Conservation (phyloP, 2,329 filamentous ascomycete genomes). For the Teratosphaeria zuluensis region DNA sequence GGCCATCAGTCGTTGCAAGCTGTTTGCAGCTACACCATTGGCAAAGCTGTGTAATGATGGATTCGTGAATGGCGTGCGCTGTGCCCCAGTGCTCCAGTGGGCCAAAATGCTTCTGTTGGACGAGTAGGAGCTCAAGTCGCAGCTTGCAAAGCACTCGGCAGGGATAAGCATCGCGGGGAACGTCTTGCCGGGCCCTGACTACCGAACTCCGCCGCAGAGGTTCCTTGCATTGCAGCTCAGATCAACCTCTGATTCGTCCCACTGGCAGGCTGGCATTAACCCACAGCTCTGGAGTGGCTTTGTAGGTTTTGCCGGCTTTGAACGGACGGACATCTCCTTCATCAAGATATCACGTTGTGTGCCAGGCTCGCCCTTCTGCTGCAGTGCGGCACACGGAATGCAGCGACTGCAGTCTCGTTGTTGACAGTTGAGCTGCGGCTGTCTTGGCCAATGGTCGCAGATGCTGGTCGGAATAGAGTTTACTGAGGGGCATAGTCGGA, state of each 20-base stretch:
- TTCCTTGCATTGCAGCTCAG: background rate
- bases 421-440: background rate
- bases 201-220: background rate
- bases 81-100: background rate
- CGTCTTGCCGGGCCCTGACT: background rate
- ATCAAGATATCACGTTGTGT: background rate
- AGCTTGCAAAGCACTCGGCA: background rate
- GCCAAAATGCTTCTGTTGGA: background rate
- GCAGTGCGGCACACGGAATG: too few species aligned
- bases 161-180: background rate
- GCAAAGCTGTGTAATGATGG: too few species aligned
- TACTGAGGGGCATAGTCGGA: background rate
- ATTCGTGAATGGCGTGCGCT: too few species aligned
- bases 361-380: too few species aligned
- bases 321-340: background rate
- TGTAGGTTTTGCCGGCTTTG: background rate
- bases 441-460: background rate
- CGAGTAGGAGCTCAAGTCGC: background rate
- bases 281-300: background rate
- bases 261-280: background rate
- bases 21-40: too few species aligned
- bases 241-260: background rate
- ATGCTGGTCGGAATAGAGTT: background rate
- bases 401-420: too few species aligned
- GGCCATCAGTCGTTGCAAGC: background rate